Evolutionary conservation across 805 yeast genomes (phyloP).

Genomic region (Candida pseudoglaebosa): DNA sequence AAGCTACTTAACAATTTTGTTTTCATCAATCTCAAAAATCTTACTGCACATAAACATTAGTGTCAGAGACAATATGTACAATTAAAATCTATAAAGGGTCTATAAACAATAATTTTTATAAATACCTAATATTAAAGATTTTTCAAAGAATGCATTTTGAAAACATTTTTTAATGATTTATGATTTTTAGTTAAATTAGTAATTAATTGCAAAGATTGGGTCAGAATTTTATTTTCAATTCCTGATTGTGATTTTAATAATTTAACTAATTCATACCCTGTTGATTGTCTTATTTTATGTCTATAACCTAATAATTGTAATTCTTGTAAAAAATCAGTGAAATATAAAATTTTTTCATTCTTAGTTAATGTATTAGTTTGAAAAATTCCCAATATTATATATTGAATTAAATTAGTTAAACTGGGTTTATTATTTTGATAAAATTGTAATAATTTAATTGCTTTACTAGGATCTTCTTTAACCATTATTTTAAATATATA

Average conservation of each 20-base stretch:
- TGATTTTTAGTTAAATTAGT: conserved; percentile 3
- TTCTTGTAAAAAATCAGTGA: conserved; percentile 9
- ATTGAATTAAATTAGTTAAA: conserved; percentile 16
- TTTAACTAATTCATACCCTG: conserved; percentile 14
- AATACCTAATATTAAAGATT: not conserved
- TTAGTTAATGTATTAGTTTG: conserved; percentile 13
- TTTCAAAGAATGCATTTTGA: conserved; percentile 3
- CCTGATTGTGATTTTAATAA: conserved; percentile 7
- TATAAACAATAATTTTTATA: too few species aligned
- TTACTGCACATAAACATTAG: not conserved
- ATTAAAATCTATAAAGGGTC: not conserved
- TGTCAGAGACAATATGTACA: too few species aligned
- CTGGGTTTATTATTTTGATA: conserved; percentile 17
- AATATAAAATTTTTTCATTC: conserved; percentile 14
- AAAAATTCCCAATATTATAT: conserved; percentile 27
- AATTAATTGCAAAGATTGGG: conserved; percentile 5
- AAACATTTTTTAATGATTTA: conserved; percentile 4
- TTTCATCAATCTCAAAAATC: too few species aligned
- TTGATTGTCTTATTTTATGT: conserved; percentile 12
- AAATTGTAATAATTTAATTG: conserved; percentile 21
- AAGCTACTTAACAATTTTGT: too few species aligned
- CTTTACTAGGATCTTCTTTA: conserved; percentile 21
- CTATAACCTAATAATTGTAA: conserved; percentile 9
- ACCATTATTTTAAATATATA: conserved; percentile 22
- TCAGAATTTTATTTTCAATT: conserved; percentile 6